Evolutionary conservation across 148 eudicot genomes (phyloP), one percentile per base, ranked within the genome.

Genomic region (Chenopodium quinoa): DNA sequence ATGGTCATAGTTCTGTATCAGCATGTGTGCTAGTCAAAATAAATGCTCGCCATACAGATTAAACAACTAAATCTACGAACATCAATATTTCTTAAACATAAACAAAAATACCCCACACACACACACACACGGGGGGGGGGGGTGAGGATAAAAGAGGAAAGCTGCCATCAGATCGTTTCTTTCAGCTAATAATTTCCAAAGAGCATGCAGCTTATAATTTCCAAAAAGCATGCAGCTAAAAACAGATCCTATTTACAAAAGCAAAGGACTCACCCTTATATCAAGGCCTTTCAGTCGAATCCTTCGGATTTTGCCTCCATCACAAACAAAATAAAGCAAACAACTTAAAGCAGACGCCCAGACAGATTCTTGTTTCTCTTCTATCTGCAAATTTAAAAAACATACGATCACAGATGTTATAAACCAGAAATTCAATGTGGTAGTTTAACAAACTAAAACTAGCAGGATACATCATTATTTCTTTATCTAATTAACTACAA

Each of bases 311-410:
- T 89, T 91, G 83, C 99, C 99, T 86, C 92, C 88, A 87, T 96
- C 94, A 70, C 98, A 93, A 76, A 92, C 90, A 80, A 96, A 96
- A 86, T 93, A 96, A 56, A 96, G 92, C 83, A 96, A 90, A 83
- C 99, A 96, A 89, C 99, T 96, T 66, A 96, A 84, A 77, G 98
- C 94, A 81, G 99, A 96, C 73, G 99, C 99, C 99, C 99, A 96
- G 64, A 96, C 92, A 72, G 97, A 89, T 87, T 95, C 98, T 77
- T 92, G 95, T 85, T 87, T 90, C 84, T 96, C 98, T 85, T 93
- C 97, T 79, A 84, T 84, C 99, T 96, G 93, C 68, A 44, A 78
- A 78, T 78, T 71, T 37, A 58, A 75, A 78, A 69, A 65, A 78
- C 77, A 74, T 66, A 46, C 81, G 66, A 79, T 31, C 29, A 50